These are phyloP conservation scores for Globisporangium sylvaticum DNA, from an alignment of 352 stramenopile species.

Conservation along the genomic window DNA sequence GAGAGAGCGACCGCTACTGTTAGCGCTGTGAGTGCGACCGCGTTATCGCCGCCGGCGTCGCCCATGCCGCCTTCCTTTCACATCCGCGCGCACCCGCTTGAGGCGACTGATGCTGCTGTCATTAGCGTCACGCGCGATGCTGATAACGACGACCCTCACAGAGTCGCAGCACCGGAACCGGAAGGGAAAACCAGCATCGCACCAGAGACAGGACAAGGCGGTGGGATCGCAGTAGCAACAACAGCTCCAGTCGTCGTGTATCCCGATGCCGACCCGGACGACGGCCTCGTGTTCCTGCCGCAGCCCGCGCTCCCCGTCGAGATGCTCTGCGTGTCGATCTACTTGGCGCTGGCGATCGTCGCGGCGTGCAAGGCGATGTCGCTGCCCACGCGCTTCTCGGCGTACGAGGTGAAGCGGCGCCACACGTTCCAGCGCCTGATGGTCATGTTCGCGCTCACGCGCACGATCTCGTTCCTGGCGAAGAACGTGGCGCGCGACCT, in stretches of 20 bases:
- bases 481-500: conserved; percentile 35
- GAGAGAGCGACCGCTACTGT: neutral
- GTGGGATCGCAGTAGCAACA: neutral
- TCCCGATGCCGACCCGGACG: neutral
- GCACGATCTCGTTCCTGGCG: conserved; percentile 54
- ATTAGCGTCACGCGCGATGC: neutral
- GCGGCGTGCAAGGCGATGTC: conserved; percentile 44
- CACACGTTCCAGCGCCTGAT: conserved; percentile 76
- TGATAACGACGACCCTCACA: neutral
- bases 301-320: conserved; percentile 38
- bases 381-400: conserved; percentile 22
- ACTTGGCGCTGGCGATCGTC: conserved; percentile 52
- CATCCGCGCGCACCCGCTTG: neutral
- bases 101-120: neutral
- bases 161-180: neutral
- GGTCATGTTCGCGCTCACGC: conserved; percentile 52
- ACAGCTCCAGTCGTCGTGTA: neutral
- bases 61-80: neutral
- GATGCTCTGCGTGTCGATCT: conserved; percentile 55
- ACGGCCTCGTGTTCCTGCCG: conserved; percentile 54
- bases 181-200: neutral
- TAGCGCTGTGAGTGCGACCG: neutral
- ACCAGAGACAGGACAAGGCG: conserved; percentile 25
- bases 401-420: conserved; percentile 37
- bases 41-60: neutral